These are phyloP conservation scores for Phoma sp. DNA, from an alignment of 2,329 filamentous ascomycete genomes.

Conservation along the genomic window DNA sequence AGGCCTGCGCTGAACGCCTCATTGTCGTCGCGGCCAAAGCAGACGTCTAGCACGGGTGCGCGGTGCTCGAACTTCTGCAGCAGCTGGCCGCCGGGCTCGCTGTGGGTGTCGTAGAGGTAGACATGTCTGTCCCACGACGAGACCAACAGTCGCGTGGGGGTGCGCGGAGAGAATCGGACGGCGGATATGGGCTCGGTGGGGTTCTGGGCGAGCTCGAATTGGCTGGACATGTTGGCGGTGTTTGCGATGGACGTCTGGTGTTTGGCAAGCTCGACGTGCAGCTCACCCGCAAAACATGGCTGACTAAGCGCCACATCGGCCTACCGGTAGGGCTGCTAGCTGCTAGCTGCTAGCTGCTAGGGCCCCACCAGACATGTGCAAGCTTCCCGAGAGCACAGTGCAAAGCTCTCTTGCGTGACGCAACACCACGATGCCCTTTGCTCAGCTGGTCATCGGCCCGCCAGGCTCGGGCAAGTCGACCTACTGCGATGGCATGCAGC, in stretches of 20 bases:
- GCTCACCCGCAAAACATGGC: constrained; percentile 18
- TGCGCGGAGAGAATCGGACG: constrained; percentile 80
- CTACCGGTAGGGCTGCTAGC: too few relatives aligned
- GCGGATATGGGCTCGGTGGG: constrained; percentile 88
- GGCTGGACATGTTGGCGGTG: constrained; percentile 50
- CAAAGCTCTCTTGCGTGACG: neutral
- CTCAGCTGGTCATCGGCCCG: constrained; percentile 90
- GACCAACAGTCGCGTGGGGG: constrained; percentile 79
- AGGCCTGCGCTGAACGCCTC: constrained; percentile 87
- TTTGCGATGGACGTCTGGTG: constrained; percentile 2
- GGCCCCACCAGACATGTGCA: constrained; percentile 3
- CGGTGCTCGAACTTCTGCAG: constrained; percentile 78
- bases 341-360: too few relatives aligned
- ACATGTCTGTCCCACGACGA: constrained; percentile 94
- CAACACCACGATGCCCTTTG: constrained; percentile 59
- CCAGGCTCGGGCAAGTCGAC: constrained; percentile 96
- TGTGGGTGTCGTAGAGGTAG: constrained; percentile 82
- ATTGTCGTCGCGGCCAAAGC: constrained; percentile 82
- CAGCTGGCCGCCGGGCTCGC: constrained; percentile 66
- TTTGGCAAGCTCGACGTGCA: constrained; percentile 23
- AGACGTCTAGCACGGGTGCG: constrained; percentile 87
- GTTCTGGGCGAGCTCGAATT: constrained; percentile 82
- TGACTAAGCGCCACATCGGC: constrained; percentile 5
- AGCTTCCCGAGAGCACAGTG: neutral
- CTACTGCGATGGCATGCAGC: constrained; percentile 98